Conservation (phyloP, 78 protist genomes). For the Capsaspora owczarzaki region DNA sequence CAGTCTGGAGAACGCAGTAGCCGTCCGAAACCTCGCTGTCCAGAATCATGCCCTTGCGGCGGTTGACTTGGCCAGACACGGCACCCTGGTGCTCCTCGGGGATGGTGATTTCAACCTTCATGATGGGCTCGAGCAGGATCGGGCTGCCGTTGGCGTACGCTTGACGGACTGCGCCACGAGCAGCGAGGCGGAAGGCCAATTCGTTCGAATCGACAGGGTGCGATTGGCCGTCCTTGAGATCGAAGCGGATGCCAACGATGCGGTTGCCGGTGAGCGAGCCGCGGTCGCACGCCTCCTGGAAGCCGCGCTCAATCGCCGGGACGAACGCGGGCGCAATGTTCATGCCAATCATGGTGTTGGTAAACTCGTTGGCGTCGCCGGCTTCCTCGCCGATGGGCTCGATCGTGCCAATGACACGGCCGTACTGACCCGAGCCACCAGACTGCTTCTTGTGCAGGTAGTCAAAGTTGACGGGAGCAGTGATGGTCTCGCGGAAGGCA, state of each 20-base stretch:
- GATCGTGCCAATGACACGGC: conserved; percentile 68
- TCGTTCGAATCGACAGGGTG: conserved; percentile 86
- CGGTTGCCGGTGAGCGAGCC: conserved; percentile 78
- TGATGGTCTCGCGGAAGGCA: conserved; percentile 77
- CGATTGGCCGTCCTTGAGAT: conserved; percentile 18
- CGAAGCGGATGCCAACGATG: conserved; percentile 52
- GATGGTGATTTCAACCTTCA: conserved; percentile 73
- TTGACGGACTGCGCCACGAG: conserved; percentile 48
- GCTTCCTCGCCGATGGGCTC: conserved; percentile 45
- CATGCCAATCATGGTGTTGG: conserved; percentile 55
- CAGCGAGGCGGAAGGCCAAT: conserved; percentile 80
- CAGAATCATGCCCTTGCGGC: conserved; percentile 58
- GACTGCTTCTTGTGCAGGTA: conserved; percentile 90
- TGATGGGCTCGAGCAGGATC: conserved; percentile 80
- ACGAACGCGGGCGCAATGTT: conserved; percentile 75
- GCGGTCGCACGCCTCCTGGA: conserved; percentile 50
- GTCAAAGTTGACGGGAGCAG: conserved; percentile 27
- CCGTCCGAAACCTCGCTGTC: conserved; percentile 37
- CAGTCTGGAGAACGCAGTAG: conserved; percentile 44
- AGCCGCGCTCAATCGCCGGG: conserved; percentile 65
- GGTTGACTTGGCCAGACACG: conserved; percentile 53
- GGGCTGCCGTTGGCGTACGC: conserved; percentile 52
- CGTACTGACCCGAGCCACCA: conserved; percentile 95
- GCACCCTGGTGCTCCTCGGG: conserved; percentile 74
- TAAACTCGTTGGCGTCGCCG: conserved; percentile 44